phyloP scores from a whole-genome alignment of 1,284 basidiomycete genomes.

The Sanghuangporus weigelae region DNA sequence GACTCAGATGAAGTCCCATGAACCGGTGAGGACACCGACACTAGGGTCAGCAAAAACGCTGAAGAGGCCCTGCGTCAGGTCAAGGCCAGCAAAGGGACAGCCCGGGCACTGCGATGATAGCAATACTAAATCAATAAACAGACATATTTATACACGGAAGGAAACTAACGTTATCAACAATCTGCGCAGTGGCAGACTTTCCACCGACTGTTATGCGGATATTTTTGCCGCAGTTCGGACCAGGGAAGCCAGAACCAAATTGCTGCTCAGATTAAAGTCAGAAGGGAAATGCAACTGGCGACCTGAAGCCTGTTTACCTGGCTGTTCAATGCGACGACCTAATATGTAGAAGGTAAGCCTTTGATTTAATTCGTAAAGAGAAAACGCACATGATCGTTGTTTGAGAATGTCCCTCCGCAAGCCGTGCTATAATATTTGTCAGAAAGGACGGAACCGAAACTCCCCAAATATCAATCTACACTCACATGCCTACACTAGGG shows the following conservation, averaged over 20 bases:
- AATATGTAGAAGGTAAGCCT: constrained; percentile 1
- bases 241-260: constrained; percentile 45
- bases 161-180: constrained; percentile 56
- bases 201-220: constrained; percentile 65
- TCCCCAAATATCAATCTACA: neutral
- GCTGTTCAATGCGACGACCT: constrained; percentile 14
- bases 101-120: constrained; percentile 57
- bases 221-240: constrained; percentile 53
- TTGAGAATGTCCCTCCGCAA: constrained; percentile 31
- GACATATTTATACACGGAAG: neutral
- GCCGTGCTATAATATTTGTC: constrained; percentile 30
- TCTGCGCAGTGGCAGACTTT: constrained; percentile 52
- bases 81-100: constrained; percentile 64
- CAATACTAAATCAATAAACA: constrained; percentile 29
- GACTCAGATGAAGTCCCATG: constrained; percentile 8
- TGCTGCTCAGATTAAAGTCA: constrained; percentile 28
- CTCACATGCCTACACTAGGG: constrained; percentile 43
- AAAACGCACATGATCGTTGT: constrained; percentile 30
- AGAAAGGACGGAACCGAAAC: neutral
- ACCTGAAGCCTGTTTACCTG: neutral
- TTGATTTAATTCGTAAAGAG: neutral
- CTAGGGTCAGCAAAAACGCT: neutral
- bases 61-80: constrained; percentile 10
- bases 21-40: constrained; percentile 4
- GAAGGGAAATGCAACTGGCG: neutral